Base-by-base conservation (phyloP, 1,284 basidiomycete species). In the Cutaneotrichosporon sp. region DNA sequence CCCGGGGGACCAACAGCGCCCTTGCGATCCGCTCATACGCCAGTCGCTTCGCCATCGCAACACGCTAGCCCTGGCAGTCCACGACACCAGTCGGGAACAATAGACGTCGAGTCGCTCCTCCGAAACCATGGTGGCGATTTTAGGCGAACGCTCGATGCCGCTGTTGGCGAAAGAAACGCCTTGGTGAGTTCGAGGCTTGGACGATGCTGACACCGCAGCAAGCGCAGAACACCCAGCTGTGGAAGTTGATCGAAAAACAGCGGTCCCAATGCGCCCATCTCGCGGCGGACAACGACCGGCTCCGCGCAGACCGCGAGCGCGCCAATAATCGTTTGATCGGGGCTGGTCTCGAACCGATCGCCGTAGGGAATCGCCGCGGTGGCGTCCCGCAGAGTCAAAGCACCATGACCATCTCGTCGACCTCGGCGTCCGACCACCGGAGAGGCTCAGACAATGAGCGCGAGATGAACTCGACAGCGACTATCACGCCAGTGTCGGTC, bases 231-330 rank as follows among this genome's bases (percentile, higher is more conserved):
- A 77, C 84, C 6, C 88, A 91, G 74, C 81, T 92, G 26, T 92
- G 90, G 90, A 91, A 90, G 72, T 80, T 92, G 56, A 85, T 93
- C 69, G 90, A 92, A 79, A 90, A 90, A 71, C 87, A 90, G 54
- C 63, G 70, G 24, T 51, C 63, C 4, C 70, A 74, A 57, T 63
- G 63, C 45, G 61, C 67, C 5, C 55, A 61, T 35, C 55, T 75
- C 12, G 62, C 58, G 64, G 59, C 65, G 1, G 69, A 70, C 52
- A 72, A 70, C 38, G 89, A 91, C 59, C 82, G 90, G 39, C 81
- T 92, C 49, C 80, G 89, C 16, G 77, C 78, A 19, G 89, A 91
- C 67, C 80, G 89, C n/a, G 89, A 90, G 64, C 69, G 63, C 44
- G 73, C 69, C 16, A 66, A 68, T 48, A 44, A 37, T 41, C 57